These are phyloP conservation scores for Alternaria conjuncta DNA, from an alignment of 2,329 filamentous ascomycete species.

Conservation along the genomic window DNA sequence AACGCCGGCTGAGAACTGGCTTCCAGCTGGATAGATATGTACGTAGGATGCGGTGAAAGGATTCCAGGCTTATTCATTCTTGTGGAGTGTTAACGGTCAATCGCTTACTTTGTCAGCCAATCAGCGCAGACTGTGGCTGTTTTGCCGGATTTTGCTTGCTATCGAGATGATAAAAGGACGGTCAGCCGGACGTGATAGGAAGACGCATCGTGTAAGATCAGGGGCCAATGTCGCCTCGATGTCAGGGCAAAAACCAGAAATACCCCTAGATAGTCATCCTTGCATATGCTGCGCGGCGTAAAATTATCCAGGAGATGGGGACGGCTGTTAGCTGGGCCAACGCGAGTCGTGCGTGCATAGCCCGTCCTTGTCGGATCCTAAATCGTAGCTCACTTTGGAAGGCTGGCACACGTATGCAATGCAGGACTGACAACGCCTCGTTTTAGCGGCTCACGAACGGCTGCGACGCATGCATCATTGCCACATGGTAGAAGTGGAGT, in stretches of 20 bases:
- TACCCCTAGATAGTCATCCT: not conserved
- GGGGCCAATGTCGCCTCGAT: slow-evolving; percentile 1
- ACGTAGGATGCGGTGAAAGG: slow-evolving; percentile 5
- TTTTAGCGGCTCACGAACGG: not conserved
- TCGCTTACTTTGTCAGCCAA: slow-evolving; percentile 16
- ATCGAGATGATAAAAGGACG: slow-evolving; percentile 2
- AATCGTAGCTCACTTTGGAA: not conserved
- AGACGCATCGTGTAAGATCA: slow-evolving; percentile 1
- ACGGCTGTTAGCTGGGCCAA: not conserved
- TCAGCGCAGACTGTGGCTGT: slow-evolving; percentile 4
- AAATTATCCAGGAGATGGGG: not conserved
- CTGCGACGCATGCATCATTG: slow-evolving; percentile 3
- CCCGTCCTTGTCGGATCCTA: not conserved
- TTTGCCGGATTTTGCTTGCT: slow-evolving; percentile 10
- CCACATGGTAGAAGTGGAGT: slow-evolving; percentile 16
- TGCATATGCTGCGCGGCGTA: slow-evolving; percentile 2
- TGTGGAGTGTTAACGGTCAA: slow-evolving; percentile 14
- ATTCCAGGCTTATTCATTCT: slow-evolving; percentile 10
- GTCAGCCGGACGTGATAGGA: slow-evolving; percentile 15
- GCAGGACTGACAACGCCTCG: not conserved
- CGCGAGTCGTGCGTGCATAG: not conserved
- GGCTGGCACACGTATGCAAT: not conserved
- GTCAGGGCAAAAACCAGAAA: slow-evolving; percentile 8
- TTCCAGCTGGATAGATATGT: not conserved
- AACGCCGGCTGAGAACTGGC: not conserved